Percentiles rank a stretch among this genome's conserved stretches.
phyloP scores from a whole-genome alignment of 495 filamentous ascomycete genomes.

The Clavariopsis aquatica region DNA sequence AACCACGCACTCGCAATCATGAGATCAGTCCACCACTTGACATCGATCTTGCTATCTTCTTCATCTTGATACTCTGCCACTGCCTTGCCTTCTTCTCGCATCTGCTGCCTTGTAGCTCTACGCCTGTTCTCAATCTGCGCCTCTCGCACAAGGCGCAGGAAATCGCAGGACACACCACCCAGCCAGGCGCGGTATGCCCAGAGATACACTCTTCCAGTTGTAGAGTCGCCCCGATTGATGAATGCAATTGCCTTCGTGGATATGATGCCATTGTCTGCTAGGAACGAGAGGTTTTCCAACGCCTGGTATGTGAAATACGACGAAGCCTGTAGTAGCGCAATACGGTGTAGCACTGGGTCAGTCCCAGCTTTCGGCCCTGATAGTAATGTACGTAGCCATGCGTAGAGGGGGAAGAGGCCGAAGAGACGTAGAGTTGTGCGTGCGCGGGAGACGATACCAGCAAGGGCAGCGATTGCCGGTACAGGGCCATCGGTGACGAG shows the following conservation, averaged over 20 bases:
- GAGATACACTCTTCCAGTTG: conserved; percentile 39
- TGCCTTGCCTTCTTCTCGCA: conserved; percentile 29
- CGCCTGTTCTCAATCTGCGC: conserved; percentile 31
- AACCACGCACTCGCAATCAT: conserved; percentile 43
- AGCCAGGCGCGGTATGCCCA: conserved; percentile 43
- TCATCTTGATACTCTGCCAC: conserved; percentile 29
- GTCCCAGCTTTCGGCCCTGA: conserved; percentile 38
- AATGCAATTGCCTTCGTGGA: conserved; percentile 28
- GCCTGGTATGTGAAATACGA: conserved; percentile 44
- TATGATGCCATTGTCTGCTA: conserved; percentile 40
- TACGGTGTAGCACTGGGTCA: conserved; percentile 42
- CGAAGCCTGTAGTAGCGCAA: conserved; percentile 37
- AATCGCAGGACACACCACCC: conserved; percentile 42
- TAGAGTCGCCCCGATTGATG: conserved; percentile 30
- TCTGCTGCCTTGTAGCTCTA: conserved; percentile 21
- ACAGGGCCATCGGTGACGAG: conserved; percentile 25
- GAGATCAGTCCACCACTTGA: conserved; percentile 44
- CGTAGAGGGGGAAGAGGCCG: conserved; percentile 44
- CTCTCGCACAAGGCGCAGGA: conserved; percentile 39
- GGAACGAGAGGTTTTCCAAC: conserved; percentile 42
- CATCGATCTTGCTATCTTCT: conserved; percentile 38
- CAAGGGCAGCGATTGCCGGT: conserved; percentile 37
- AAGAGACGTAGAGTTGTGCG: conserved; percentile 45
- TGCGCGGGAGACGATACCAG: conserved; percentile 38
- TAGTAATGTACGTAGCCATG: conserved; percentile 40